Base-by-base conservation (phyloP, 768 basidiomycete genomes). In the Plicaturopsis crispa region DNA sequence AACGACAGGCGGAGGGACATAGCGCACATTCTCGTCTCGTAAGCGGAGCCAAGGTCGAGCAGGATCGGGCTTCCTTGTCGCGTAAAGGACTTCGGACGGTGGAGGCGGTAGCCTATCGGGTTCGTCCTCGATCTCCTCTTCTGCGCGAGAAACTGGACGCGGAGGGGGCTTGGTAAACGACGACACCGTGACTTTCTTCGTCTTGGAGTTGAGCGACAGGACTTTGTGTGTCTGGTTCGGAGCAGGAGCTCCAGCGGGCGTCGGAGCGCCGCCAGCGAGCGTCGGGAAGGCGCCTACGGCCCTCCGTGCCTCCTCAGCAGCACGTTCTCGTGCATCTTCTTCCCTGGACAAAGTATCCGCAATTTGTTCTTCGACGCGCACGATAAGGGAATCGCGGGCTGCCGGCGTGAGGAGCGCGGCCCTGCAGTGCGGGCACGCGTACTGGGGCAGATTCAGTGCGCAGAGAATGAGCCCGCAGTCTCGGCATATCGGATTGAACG, bases 391-490 rank as follows among this genome's bases (percentile, higher is more conserved):
- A 12, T 48, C 50, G 5, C 61, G 62, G 8, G 52, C 59, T 1
- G 51, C 33, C 4, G 42, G 35, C 3, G 64, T 52, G 24, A 75
- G 50, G 6, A 84, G 51, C 0, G 56, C 40, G 0, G 57, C 47
- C 3, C 53, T 35, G 47, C 82, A 84, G 40, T 67, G 66, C 0
- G 81, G 76, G 48, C 80, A 83, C 3, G 65, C 59, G 36, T 65
- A 59, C 38, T 72, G 50, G 2, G 81, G 79, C 1, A 56, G 61
- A 43, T 83, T 80, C 38, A 80, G 42, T 1, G 53, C 48, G 50
- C 82, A 85, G 3, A 84, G 56, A n/a, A 81, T 65, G 16, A 85
- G 60, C 13, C 78, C 82, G 44, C 82, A 85, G 0, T 53, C 46
- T 3, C 48, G 61, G 46, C 82, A 85, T 22, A 80, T 62, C 2